phyloP scores from a whole-genome alignment of 208 protist species.

The Histomonas meleagridis region DNA sequence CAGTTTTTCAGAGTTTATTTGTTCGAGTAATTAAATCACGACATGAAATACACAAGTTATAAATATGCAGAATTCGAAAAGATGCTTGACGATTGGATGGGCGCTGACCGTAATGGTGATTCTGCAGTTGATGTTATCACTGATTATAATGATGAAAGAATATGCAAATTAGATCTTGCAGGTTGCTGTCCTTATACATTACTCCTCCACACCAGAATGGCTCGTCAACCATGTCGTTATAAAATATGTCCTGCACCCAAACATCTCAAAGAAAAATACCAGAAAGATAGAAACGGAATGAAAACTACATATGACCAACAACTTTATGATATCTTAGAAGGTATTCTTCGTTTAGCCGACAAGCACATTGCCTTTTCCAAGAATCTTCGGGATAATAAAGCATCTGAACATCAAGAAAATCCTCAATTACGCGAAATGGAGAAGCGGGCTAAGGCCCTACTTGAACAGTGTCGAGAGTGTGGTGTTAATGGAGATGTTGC shows the following conservation, averaged over 20 bases:
- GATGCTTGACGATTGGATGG: neutral
- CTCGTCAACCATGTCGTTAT: neutral
- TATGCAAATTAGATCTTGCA: neutral
- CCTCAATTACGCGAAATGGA: neutral
- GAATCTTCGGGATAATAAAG: neutral
- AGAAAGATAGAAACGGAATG: neutral
- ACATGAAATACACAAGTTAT: conserved; percentile 8
- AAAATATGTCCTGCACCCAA: neutral
- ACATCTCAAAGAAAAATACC: neutral
- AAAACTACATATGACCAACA: conserved; percentile 6
- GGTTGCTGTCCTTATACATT: neutral
- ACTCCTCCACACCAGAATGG: neutral
- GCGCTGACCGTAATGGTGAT: neutral
- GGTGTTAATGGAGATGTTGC: neutral
- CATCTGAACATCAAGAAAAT: neutral
- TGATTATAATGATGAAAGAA: neutral
- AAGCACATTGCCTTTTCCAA: neutral
- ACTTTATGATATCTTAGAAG: neutral
- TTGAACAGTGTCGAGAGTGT: neutral
- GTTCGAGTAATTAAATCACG: too few relatives aligned
- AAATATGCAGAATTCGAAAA: conserved; percentile 20
- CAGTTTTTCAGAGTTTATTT: too few relatives aligned
- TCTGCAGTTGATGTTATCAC: neutral
- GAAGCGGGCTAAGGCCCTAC: neutral
- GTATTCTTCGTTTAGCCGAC: neutral